Conservation (phyloP, 805 yeast species). For the Candida ponderosae region DNA sequence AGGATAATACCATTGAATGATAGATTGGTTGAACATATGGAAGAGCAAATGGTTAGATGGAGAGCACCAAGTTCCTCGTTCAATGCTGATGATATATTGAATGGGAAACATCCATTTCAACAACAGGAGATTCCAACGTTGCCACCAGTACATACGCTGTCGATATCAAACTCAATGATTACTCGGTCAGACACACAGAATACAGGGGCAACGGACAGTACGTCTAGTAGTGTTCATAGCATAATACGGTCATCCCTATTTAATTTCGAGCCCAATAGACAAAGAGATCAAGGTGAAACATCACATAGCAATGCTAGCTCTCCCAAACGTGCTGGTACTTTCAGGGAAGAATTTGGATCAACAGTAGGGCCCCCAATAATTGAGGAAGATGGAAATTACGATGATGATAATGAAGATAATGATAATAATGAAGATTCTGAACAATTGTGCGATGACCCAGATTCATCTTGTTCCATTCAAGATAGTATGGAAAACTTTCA, state of each 20-base stretch:
- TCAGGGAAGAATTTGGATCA: slow-evolving; percentile 1
- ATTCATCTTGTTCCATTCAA: not conserved
- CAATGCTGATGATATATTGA: slow-evolving; percentile 20
- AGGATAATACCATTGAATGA: slow-evolving; percentile 20
- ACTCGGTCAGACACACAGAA: not conserved
- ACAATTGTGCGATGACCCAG: too few relatives aligned
- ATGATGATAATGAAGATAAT: not conserved
- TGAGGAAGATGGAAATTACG: not conserved
- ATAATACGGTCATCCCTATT: slow-evolving; percentile 8
- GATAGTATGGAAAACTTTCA: not conserved
- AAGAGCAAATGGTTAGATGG: slow-evolving; percentile 28
- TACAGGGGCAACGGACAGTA: not conserved
- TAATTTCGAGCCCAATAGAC: too few relatives aligned
- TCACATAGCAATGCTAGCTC: too few relatives aligned
- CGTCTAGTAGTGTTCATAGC: slow-evolving; percentile 9
- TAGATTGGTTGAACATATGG: slow-evolving; percentile 24
- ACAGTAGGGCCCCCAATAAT: slow-evolving; percentile 1
- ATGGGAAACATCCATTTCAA: slow-evolving; percentile 26
- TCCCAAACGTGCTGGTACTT: not conserved
- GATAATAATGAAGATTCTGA: not conserved
- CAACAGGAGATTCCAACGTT: slow-evolving; percentile 13
- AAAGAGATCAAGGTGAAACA: too few relatives aligned
- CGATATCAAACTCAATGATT: not conserved
- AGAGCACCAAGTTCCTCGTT: slow-evolving; percentile 21
- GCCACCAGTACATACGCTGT: not conserved